A percentile compares a stretch with the other conserved stretches of the same genome.
Evolutionary conservation across 2,329 filamentous ascomycete species (phyloP).

Genomic region (Pseudocercospora musae): DNA sequence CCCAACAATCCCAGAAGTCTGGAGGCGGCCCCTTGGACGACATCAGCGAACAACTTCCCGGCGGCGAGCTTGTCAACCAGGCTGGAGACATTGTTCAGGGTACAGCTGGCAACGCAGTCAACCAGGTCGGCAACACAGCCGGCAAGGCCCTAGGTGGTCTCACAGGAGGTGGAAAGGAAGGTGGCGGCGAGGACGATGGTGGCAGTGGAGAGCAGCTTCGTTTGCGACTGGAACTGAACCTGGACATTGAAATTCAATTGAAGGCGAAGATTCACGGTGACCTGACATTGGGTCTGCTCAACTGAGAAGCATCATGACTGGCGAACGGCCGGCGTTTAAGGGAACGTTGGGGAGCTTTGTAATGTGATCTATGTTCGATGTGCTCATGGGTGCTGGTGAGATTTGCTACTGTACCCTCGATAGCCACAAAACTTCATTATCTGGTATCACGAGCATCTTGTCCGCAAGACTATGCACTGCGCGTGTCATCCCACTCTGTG

Average conservation of each 20-base stretch:
- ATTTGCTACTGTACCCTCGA: neutral
- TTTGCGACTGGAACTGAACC: constrained; percentile 57
- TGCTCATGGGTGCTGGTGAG: neutral
- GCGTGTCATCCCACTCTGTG: neutral
- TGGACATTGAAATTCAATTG: constrained; percentile 61
- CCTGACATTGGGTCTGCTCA: constrained; percentile 55
- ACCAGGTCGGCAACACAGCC: constrained; percentile 44
- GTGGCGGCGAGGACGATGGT: constrained; percentile 36
- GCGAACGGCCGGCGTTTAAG: neutral
- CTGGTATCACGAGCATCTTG: neutral
- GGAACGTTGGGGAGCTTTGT: neutral
- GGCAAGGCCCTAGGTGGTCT: constrained; percentile 48
- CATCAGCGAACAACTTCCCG: constrained; percentile 54
- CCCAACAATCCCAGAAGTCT: constrained; percentile 40
- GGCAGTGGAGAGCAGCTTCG: constrained; percentile 52
- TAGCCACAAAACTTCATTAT: neutral
- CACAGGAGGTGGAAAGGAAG: constrained; percentile 41
- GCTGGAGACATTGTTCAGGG: constrained; percentile 56
- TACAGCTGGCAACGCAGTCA: constrained; percentile 48
- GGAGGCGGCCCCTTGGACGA: constrained; percentile 52
- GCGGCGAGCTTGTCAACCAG: constrained; percentile 51
- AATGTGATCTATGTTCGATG: neutral
- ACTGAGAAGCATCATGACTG: constrained; percentile 23
- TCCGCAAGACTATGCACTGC: neutral
- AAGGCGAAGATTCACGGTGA: constrained; percentile 66